These are phyloP conservation scores for Pleurotus giganteus DNA, from an alignment of 768 basidiomycete species.

Conservation along the genomic window DNA sequence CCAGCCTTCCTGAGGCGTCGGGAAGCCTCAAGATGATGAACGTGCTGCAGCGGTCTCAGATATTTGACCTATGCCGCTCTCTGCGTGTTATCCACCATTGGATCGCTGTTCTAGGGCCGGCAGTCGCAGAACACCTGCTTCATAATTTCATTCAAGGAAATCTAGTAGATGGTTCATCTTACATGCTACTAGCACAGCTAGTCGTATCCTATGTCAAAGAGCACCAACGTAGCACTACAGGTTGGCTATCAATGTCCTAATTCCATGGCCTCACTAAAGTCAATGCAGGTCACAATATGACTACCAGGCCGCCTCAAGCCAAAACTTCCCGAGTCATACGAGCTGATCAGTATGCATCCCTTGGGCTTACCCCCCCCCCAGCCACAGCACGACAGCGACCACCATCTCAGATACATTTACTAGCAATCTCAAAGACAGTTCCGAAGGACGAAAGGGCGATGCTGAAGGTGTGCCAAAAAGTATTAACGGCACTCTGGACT, in stretches of 20 bases:
- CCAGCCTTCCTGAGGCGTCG: background rate
- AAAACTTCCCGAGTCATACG: background rate
- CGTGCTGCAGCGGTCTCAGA: background rate
- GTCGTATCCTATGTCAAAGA: background rate
- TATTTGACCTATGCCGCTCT: background rate
- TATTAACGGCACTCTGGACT: background rate
- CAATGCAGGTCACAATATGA: too few species aligned
- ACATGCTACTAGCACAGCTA: background rate
- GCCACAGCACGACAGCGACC: background rate
- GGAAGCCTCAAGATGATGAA: background rate
- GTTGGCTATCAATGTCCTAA: too few species aligned
- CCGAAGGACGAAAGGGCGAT: background rate
- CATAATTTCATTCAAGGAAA: background rate
- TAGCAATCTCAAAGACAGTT: background rate
- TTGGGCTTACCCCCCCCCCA: background rate
- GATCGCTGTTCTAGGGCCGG: background rate
- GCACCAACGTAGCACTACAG: background rate
- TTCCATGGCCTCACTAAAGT: too few species aligned
- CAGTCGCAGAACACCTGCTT: background rate
- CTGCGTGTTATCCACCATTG: background rate
- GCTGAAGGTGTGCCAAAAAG: too few species aligned
- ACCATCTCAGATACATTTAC: background rate
- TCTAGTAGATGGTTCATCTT: background rate
- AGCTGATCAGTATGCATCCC: background rate
- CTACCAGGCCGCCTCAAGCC: too few species aligned